phyloP scores from a whole-genome alignment of 176 grass and related monocot species.

The Oryza punctata region DNA sequence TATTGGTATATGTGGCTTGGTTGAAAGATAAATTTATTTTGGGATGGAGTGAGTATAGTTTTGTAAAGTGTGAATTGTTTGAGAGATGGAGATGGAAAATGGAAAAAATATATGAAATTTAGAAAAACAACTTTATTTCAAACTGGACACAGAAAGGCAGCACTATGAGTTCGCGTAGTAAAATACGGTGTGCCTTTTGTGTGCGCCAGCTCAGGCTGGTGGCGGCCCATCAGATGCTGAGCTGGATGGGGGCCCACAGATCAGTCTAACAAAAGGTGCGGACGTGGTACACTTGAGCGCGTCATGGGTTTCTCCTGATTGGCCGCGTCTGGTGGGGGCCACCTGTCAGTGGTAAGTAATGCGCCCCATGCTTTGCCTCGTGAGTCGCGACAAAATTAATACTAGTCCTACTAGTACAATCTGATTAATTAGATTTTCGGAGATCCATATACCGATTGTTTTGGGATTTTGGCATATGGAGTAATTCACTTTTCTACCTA shows the following conservation, averaged over 20 bases:
- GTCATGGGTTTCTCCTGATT: conserved; percentile 41
- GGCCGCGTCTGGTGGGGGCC: conserved; percentile 30
- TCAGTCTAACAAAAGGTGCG: not conserved
- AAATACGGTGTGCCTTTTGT: not conserved
- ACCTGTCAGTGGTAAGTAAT: not conserved
- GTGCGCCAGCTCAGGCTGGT: not conserved
- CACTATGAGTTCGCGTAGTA: not conserved
- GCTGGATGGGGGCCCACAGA: not conserved
- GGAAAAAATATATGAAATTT: not conserved
- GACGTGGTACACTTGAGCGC: conserved; percentile 10
- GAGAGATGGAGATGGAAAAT: not conserved
- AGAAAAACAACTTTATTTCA: no score
- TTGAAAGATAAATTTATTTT: no score
- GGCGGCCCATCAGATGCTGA: not conserved
- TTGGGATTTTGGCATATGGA: not conserved
- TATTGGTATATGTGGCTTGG: no score
- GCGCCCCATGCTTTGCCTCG: conserved; percentile 19
- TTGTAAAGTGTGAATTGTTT: not conserved
- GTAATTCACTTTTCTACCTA: not conserved
- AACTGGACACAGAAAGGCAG: not conserved
- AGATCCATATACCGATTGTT: no score
- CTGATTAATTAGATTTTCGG: no score
- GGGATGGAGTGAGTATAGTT: no score
- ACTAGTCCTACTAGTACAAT: no score
- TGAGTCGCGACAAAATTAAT: conserved; percentile 16